Conservation (phyloP, 129 eudicot genomes). For the Tagetes patula region DNA sequence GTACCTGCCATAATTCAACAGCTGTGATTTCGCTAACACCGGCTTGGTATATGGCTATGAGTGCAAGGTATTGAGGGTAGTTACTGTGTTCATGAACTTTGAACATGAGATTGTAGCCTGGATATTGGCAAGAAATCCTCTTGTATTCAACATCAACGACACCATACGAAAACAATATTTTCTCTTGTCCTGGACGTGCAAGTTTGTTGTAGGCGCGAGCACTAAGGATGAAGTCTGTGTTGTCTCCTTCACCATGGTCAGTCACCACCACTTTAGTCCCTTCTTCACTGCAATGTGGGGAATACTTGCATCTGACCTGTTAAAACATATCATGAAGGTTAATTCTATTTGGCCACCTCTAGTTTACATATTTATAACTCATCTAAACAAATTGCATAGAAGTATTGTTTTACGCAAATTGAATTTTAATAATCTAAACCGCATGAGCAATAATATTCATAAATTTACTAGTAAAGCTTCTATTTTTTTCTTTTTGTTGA, state of each 20-base stretch:
- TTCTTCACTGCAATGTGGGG: conserved; percentile 60
- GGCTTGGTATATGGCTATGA: conserved; percentile 62
- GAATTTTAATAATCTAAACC: no score
- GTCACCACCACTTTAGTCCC: conserved; percentile 79
- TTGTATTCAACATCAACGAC: conserved; percentile 71
- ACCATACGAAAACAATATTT: conserved; percentile 53
- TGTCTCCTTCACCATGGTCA: conserved; percentile 79
- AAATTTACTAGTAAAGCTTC: no score
- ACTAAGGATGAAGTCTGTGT: conserved; percentile 72
- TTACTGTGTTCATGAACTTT: conserved; percentile 76
- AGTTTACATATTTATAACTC: no score
- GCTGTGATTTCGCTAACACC: conserved; percentile 67
- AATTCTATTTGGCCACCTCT: no score
- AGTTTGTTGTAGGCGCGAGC: conserved; percentile 60
- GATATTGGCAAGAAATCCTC: conserved; percentile 63
- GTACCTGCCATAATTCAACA: conserved; percentile 76
- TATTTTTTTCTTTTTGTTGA: no score
- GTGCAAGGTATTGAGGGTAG: conserved; percentile 67
- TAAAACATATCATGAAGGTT: neutral
- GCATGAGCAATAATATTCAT: no score
- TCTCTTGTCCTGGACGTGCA: conserved; percentile 58
- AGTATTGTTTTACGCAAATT: no score
- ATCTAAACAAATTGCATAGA: no score
- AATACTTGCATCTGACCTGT: conserved; percentile 88
- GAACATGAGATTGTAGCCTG: conserved; percentile 55